phyloP scores from a whole-genome alignment of 2,329 filamentous ascomycete species.

The Fusarium transvaalense region DNA sequence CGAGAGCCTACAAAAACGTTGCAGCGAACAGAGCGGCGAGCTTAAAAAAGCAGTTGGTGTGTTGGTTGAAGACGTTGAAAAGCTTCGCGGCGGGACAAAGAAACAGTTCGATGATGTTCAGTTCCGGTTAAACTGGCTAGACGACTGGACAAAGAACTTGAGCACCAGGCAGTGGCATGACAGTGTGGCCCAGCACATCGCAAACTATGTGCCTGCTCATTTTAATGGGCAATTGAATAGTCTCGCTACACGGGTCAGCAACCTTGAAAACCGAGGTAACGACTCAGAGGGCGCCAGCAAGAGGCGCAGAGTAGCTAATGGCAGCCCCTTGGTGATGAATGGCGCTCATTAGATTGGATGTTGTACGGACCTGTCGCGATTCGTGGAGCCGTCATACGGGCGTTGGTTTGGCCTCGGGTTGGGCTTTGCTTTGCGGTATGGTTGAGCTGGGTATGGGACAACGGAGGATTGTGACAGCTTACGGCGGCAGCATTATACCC shows the following conservation, averaged over 20 bases:
- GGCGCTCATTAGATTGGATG: slow-evolving; percentile 29
- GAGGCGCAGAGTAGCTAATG: slow-evolving; percentile 43
- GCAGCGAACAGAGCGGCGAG: slow-evolving; percentile 14
- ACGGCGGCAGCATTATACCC: slow-evolving; percentile 33
- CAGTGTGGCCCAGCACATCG: slow-evolving; percentile 56
- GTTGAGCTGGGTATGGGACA: slow-evolving; percentile 5
- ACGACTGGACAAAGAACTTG: slow-evolving; percentile 64
- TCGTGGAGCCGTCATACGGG: slow-evolving; percentile 2
- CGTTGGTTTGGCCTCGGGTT: slow-evolving; percentile 6
- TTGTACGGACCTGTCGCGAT: not conserved
- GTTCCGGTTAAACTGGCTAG: slow-evolving; percentile 56
- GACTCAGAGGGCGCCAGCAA: slow-evolving; percentile 34
- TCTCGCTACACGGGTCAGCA: slow-evolving; percentile 36
- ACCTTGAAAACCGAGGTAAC: slow-evolving; percentile 37
- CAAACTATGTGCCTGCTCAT: slow-evolving; percentile 45
- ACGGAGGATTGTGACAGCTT: slow-evolving; percentile 10
- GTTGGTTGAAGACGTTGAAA: slow-evolving; percentile 13
- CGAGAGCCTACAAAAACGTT: not conserved
- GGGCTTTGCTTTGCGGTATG: slow-evolving; percentile 19
- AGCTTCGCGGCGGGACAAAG: slow-evolving; percentile 39
- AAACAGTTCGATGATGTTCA: slow-evolving; percentile 51
- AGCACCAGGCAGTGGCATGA: slow-evolving; percentile 58
- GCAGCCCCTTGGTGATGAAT: slow-evolving; percentile 28
- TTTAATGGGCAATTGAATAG: slow-evolving; percentile 34
- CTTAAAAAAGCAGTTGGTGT: slow-evolving; percentile 10